These are phyloP conservation scores for Laetiporus sulphureus DNA, from an alignment of 1,284 basidiomycete genomes.

Conservation along the genomic window DNA sequence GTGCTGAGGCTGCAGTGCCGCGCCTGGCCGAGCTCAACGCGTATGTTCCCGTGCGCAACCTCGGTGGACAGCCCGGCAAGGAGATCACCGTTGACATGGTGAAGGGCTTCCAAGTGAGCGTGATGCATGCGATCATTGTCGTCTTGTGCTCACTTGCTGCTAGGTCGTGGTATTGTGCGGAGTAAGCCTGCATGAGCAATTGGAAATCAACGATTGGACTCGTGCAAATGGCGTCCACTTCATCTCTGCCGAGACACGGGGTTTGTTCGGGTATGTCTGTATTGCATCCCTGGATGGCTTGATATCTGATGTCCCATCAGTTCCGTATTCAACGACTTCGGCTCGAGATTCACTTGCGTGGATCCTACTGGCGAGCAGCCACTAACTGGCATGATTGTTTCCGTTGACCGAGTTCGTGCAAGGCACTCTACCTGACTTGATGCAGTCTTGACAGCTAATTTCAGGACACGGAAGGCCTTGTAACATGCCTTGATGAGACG, in stretches of 20 bases:
- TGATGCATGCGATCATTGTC: conserved; percentile 2
- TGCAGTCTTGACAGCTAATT: neutral
- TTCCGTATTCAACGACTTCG: conserved; percentile 96
- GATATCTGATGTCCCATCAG: conserved; percentile 37
- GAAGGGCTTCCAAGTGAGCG: conserved; percentile 81
- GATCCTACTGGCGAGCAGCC: conserved; percentile 96
- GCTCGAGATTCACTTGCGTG: conserved; percentile 88
- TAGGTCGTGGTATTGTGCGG: conserved; percentile 90
- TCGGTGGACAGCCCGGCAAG: conserved; percentile 65
- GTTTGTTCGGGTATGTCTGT: conserved; percentile 81
- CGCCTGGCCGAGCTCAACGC: conserved; percentile 93
- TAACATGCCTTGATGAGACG: conserved; percentile 96
- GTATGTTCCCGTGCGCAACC: conserved; percentile 89
- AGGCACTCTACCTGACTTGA: neutral
- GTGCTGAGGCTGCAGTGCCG: conserved; percentile 84
- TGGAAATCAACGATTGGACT: conserved; percentile 95
- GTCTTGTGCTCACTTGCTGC: conserved; percentile 5
- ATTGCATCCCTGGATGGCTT: neutral
- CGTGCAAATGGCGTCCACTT: conserved; percentile 88
- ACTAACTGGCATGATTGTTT: conserved; percentile 92
- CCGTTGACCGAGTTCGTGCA: conserved; percentile 66
- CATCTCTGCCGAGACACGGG: conserved; percentile 88
- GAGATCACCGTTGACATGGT: conserved; percentile 75
- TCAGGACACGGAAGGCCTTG: conserved; percentile 82
- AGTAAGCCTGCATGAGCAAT: conserved; percentile 71